These are phyloP conservation scores for Neofusicoccum laricinum DNA, from an alignment of 2,329 filamentous ascomycete species.

Conservation along the genomic window DNA sequence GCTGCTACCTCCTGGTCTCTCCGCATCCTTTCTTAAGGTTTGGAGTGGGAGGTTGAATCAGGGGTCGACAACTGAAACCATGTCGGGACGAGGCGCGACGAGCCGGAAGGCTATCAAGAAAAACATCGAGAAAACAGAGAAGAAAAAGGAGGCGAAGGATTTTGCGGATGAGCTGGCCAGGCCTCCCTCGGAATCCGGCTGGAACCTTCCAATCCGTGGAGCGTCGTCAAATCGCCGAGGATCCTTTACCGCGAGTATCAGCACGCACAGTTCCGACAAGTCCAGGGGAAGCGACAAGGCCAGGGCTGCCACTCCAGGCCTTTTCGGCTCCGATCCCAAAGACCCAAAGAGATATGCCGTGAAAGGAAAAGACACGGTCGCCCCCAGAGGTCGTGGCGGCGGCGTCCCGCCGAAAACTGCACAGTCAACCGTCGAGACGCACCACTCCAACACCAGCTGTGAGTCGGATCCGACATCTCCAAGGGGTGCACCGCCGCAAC, in stretches of 20 bases:
- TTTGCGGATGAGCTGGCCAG: slow-evolving; percentile 24
- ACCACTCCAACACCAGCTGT: slow-evolving; percentile 5
- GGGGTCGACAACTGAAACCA: slow-evolving; percentile 16
- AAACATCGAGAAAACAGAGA: slow-evolving; percentile 39
- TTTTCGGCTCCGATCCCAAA: slow-evolving; percentile 24
- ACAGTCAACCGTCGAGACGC: not conserved
- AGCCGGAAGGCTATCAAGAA: slow-evolving; percentile 40
- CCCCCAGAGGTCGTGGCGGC: slow-evolving; percentile 37
- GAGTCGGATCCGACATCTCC: not conserved
- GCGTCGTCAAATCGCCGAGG: not conserved
- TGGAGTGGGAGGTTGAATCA: not conserved
- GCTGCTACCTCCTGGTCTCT: not conserved
- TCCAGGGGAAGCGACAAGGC: slow-evolving; percentile 10
- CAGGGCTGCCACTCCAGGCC: not conserved
- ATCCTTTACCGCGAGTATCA: slow-evolving; percentile 19
- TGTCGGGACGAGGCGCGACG: slow-evolving; percentile 40
- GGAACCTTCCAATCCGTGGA: slow-evolving; percentile 6
- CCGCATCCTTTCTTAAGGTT: too few relatives aligned
- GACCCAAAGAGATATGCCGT: slow-evolving; percentile 26
- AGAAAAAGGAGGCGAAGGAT: slow-evolving; percentile 32
- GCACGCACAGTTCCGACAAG: slow-evolving; percentile 26
- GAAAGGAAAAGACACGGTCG: slow-evolving; percentile 38
- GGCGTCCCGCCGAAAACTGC: slow-evolving; percentile 32
- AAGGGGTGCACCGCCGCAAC: not conserved
- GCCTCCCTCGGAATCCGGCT: slow-evolving; percentile 9